These are phyloP conservation scores for Blastobotrys arbuscula DNA, from an alignment of 1,139 yeast genomes.

Conservation along the genomic window DNA sequence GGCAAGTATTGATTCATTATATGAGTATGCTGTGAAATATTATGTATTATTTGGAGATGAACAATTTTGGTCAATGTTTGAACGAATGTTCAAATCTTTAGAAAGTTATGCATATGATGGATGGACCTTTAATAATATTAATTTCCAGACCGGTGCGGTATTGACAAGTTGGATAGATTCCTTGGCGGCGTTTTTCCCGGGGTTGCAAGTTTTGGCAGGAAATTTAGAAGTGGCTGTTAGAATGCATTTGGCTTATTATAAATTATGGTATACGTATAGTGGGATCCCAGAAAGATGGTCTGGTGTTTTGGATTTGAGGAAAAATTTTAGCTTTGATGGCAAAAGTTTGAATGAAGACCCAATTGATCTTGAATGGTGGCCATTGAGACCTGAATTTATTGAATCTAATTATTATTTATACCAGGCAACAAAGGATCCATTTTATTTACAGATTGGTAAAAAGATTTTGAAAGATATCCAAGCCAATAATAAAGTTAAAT, in stretches of 20 bases:
- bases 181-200: constrained; percentile 83
- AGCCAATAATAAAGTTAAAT: constrained; percentile 47
- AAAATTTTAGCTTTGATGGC: background rate
- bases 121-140: constrained; percentile 60
- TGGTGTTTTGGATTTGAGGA: constrained; percentile 25
- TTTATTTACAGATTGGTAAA: constrained; percentile 71
- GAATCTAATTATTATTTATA: constrained; percentile 84
- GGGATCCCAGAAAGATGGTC: constrained; percentile 89
- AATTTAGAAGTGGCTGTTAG: constrained; percentile 60
- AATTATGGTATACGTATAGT: constrained; percentile 75
- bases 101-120: constrained; percentile 44
- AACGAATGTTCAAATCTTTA: constrained; percentile 52
- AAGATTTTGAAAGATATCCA: constrained; percentile 53
- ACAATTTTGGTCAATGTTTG: constrained; percentile 55
- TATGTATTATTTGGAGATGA: constrained; percentile 68
- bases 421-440: constrained; percentile 81
- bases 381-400: constrained; percentile 83
- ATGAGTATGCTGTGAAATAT: constrained; percentile 79
- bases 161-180: constrained; percentile 75
- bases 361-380: constrained; percentile 73
- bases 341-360: background rate
- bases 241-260: constrained; percentile 60
- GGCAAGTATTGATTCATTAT: constrained; percentile 90
- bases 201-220: constrained; percentile 75
- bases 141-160: constrained; percentile 46